A percentile compares a stretch with the other conserved stretches of the same genome.
phyloP scores from a whole-genome alignment of 2,329 filamentous ascomycete species.

The Fusarium paranaense region DNA sequence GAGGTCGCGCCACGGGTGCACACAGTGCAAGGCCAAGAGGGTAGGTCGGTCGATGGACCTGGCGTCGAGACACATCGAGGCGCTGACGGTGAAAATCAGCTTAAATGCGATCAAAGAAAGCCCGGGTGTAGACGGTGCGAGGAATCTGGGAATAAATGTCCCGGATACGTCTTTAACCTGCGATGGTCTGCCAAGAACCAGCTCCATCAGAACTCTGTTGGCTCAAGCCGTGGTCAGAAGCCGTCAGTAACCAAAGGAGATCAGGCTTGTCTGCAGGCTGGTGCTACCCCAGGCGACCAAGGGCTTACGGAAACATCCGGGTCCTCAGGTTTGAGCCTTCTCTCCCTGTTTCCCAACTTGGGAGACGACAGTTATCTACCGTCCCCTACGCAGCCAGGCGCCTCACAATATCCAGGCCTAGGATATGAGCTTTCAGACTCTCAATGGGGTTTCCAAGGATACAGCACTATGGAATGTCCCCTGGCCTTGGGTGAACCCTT shows the following conservation, averaged over 20 bases:
- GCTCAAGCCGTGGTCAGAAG: not conserved
- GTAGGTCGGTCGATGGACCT: not conserved
- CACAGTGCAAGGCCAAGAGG: not conserved
- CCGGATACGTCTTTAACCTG: conserved; percentile 39
- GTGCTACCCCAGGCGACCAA: not conserved
- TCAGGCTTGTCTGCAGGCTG: not conserved
- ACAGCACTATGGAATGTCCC: not conserved
- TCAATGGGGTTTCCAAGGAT: not conserved
- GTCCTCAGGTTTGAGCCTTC: not conserved
- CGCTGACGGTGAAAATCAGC: not conserved
- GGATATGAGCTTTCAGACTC: not conserved
- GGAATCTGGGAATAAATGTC: conserved; percentile 32
- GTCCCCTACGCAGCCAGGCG: not conserved
- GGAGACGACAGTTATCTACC: not conserved
- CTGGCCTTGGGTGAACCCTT: not conserved
- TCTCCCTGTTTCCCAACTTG: not conserved
- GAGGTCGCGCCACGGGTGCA: not conserved
- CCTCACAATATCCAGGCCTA: not conserved
- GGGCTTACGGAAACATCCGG: not conserved
- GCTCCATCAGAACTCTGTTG: not conserved
- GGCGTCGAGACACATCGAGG: not conserved
- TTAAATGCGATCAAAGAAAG: conserved; percentile 38
- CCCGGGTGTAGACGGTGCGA: conserved; percentile 33
- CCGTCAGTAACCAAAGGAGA: not conserved
- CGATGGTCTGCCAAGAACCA: conserved; percentile 38